Evolutionary conservation across 2,329 filamentous ascomycete species (phyloP).

Genomic region (Gyromitra esculenta): DNA sequence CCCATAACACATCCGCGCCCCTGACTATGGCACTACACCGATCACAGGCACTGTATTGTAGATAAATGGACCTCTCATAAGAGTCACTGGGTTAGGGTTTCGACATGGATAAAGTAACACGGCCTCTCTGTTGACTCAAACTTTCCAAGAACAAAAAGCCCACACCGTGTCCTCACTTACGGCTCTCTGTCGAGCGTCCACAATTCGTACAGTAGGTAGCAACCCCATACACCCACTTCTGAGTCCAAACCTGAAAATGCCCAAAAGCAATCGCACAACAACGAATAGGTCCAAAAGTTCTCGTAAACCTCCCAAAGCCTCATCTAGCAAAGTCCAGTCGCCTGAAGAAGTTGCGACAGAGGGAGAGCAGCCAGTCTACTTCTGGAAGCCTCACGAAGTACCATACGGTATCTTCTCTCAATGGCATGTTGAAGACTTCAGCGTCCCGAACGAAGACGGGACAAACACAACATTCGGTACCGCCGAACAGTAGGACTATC

Average conservation of each 20-base stretch:
- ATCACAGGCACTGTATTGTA: no score
- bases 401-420: constrained; percentile 70
- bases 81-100: constrained; percentile 14
- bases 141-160: not conserved
- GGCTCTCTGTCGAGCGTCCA: not conserved
- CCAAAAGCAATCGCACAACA: not conserved
- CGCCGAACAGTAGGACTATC: constrained; percentile 64
- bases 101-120: not conserved
- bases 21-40: not conserved
- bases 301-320: not conserved
- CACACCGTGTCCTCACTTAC: not conserved
- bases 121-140: not conserved
- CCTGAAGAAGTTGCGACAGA: constrained; percentile 27
- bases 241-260: not conserved
- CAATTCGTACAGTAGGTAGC: not conserved
- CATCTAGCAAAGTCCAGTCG: not conserved
- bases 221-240: not conserved
- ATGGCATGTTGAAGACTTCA: constrained; percentile 69
- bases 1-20: not conserved
- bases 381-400: constrained; percentile 65
- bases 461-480: constrained; percentile 62
- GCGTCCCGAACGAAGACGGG: constrained; percentile 59
- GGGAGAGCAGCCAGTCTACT: constrained; percentile 59
- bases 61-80: not conserved
- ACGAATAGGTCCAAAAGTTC: not conserved